These are phyloP conservation scores for Monosporascus sp. DNA, from an alignment of 2,329 filamentous ascomycete species.

Conservation along the genomic window DNA sequence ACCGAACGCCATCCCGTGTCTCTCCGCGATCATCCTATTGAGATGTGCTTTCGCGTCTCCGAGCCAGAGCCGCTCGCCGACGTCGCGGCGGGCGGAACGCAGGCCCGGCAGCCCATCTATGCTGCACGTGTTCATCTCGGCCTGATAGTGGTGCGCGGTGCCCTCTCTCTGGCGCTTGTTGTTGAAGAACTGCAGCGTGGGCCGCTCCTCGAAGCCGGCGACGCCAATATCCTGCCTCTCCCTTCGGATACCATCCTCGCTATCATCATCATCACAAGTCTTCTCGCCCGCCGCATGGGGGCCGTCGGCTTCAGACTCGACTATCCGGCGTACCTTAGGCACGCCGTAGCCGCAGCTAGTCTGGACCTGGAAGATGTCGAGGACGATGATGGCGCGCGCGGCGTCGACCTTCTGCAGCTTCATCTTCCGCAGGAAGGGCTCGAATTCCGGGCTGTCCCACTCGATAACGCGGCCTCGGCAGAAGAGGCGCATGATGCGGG, in stretches of 20 bases:
- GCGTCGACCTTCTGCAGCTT: constrained; percentile 38
- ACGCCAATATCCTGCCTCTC: constrained; percentile 29
- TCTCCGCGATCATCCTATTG: constrained; percentile 3
- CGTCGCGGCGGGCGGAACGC: constrained; percentile 43
- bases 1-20: constrained; percentile 9
- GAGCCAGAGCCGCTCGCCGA: constrained; percentile 41
- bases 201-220: constrained; percentile 45
- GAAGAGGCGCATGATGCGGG: constrained; percentile 60
- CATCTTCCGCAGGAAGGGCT: constrained; percentile 25
- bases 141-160: constrained; percentile 49
- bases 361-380: constrained; percentile 60
- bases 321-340: constrained; percentile 39
- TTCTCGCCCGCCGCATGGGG: constrained; percentile 23
- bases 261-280: constrained; percentile 8
- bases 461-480: constrained; percentile 56
- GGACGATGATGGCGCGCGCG: constrained; percentile 54
- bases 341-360: constrained; percentile 63
- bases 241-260: constrained; percentile 12
- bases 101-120: constrained; percentile 57
- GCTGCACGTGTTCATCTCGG: constrained; percentile 46
- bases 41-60: constrained; percentile 27
- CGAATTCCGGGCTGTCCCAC: constrained; percentile 47
- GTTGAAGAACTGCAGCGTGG: constrained; percentile 49
- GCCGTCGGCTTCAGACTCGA: constrained; percentile 14
- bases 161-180: constrained; percentile 42